These are phyloP conservation scores for Ambrosiella xylebori DNA, from an alignment of 2,329 filamentous ascomycete genomes.

Conservation along the genomic window DNA sequence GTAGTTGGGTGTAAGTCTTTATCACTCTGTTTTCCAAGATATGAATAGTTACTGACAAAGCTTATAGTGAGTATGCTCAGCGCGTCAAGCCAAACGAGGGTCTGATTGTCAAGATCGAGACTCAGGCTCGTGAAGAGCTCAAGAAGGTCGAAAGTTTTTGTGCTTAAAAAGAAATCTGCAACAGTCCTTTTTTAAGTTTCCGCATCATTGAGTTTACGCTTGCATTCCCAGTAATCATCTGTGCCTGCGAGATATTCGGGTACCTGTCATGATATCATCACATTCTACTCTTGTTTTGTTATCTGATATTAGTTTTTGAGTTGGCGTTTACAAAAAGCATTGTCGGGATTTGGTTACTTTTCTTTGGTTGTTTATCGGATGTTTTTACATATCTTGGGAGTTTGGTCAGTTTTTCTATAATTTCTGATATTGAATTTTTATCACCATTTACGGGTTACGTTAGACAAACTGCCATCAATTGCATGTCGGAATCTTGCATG, in stretches of 20 bases:
- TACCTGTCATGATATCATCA: not conserved
- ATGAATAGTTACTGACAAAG: slow-evolving; percentile 17
- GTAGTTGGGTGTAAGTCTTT: slow-evolving; percentile 80
- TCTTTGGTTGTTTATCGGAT: not conserved
- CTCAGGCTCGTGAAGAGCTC: slow-evolving; percentile 1
- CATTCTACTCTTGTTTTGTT: not conserved
- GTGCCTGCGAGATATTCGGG: not conserved
- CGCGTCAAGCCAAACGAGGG: slow-evolving; percentile 43
- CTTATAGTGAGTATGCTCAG: slow-evolving; percentile 47
- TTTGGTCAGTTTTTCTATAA: slow-evolving; percentile 1
- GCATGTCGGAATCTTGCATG: not conserved
- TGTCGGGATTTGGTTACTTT: not conserved
- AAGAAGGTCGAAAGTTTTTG: slow-evolving; percentile 8
- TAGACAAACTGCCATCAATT: not conserved
- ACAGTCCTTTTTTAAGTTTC: not conserved
- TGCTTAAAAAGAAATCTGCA: not conserved
- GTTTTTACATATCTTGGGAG: not conserved
- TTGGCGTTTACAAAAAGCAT: slow-evolving; percentile 1
- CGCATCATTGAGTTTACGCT: not conserved
- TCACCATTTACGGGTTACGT: not conserved
- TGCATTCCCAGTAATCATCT: not conserved
- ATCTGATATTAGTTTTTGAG: not conserved
- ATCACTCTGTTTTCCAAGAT: not conserved
- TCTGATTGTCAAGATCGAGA: slow-evolving; percentile 37
- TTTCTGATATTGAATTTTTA: not conserved